Conservation (phyloP, 2,329 filamentous ascomycete genomes). For the Hymenoscyphus albidus region DNA sequence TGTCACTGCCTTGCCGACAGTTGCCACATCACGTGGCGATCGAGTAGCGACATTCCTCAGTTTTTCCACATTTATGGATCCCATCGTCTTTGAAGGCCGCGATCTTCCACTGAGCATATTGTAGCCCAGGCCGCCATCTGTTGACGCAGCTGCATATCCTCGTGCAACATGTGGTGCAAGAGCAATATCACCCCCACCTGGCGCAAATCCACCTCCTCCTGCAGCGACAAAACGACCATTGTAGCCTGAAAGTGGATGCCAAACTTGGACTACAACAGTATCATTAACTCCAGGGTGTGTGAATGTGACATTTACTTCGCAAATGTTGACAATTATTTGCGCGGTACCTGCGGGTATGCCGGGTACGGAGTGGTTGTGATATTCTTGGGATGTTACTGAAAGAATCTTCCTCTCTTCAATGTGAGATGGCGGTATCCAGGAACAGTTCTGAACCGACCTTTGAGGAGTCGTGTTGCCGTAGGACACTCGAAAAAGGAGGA, state of each 20-base stretch:
- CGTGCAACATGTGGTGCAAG: constrained; percentile 29
- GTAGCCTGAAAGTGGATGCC: neutral
- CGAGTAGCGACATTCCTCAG: neutral
- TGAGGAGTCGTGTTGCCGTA: neutral
- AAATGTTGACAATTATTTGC: constrained; percentile 17
- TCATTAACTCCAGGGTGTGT: constrained; percentile 23
- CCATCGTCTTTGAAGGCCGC: neutral
- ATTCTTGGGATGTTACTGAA: neutral
- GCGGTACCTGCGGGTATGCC: neutral
- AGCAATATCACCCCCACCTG: constrained; percentile 11
- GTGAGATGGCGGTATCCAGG: neutral
- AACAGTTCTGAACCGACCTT: neutral
- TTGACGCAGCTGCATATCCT: constrained; percentile 32
- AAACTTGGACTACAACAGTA: neutral
- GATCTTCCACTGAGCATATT: neutral
- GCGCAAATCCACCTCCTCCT: neutral
- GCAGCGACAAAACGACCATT: constrained; percentile 1
- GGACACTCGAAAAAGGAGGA: neutral
- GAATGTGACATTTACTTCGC: constrained; percentile 32
- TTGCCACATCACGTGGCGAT: constrained; percentile 36
- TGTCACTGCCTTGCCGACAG: constrained; percentile 36
- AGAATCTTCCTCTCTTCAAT: neutral
- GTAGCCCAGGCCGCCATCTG: constrained; percentile 27
- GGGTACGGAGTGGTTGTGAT: neutral
- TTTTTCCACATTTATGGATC: neutral